Base-by-base conservation (phyloP, 2,329 filamentous ascomycete species). In the Botrytis tulipae region DNA sequence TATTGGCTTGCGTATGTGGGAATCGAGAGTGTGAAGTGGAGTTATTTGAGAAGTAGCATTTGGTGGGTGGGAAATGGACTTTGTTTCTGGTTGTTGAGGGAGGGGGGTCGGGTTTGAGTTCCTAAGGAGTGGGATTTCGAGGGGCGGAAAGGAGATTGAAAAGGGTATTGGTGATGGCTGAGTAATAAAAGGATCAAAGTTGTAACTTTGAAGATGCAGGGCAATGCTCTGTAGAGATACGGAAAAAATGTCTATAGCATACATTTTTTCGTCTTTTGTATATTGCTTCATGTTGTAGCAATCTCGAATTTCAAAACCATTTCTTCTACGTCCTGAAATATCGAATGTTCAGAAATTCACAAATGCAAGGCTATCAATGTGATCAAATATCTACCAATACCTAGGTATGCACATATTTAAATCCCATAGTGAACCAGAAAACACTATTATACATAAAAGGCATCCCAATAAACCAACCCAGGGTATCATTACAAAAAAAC, bases 41-140 rank as follows among this genome's bases (percentile, higher is more conserved):
- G 82, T 67, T 79, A 80, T 73, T n/a, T 82, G 14, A 78, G 84
- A 67, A 83, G 81, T 1, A 51, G 82, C 20, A 75, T 79, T 25
- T 86, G 84, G 84, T 86, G 84, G 84, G 79, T 78, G 25, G 83
- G 82, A 4, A 86, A 85, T 79, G 37, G 81, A 1, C 81, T 81
- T 74, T 85, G 84, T 75, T 79, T 85, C 48, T 76, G 77, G 29
- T 73, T 83, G 74, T 74, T 84, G 61, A 82, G 80, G 79, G 75
- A 79, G 61, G 80, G 79, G 25, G 80, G 78, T 18, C 78, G 61
- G 10, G 46, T 25, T 73, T 84, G 60, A 82, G 80, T 79, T 75
- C 78, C 63, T 80, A 78, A n/a, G 78, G 77, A 32, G 29, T 16
- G 29, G 35, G 37, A n/a, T 35, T 60, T 3, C 12, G 35, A 42